Base-by-base conservation (phyloP, 139 green algal genomes). In the Micromonas pusilla region DNA sequence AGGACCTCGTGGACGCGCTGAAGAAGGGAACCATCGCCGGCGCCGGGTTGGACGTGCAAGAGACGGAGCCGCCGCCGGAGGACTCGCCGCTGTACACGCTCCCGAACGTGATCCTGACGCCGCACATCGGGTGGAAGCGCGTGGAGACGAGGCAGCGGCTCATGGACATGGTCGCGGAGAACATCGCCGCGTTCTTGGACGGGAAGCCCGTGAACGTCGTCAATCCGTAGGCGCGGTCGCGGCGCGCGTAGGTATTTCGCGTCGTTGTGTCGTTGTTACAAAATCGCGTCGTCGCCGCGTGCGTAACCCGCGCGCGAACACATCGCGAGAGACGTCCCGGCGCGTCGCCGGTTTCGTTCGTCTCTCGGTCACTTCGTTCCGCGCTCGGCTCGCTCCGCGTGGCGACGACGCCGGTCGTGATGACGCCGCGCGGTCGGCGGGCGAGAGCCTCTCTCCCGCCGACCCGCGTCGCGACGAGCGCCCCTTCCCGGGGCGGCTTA, bases 71-170 rank as follows among this genome's bases (percentile, higher is more conserved):
- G 20, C 80, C 68, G 28, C n/a, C 36, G 39, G 36, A 64, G 60
- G 53, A 70, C 20, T 74, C 37, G 31, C 68, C 54, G 28, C 68
- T 85, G 3, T 85, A 71, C 38, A 60, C 39, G 3, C 28, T 79
- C 53, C 39, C 5, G 2, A 68, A 79, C 30, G 53, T 83, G 53
- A 26, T 80, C 3, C 13, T 83, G 2, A 85, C 80, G 36, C 80
- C 80, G 28, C 80, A 85, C 76, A 81, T 85, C 80, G 80, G 80
- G 0, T 85, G 80, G 80, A 79, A 85, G 80, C 37, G 80, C 23
- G 16, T 76, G 1, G 80, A 85, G 65, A 81, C 74, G 26, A 36
- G 80, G n/a, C 80, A 85, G 70, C 65, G 80, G 4, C 54, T 85
- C 26, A 60, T 85, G 21, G 80, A 81, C 39, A 28, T 20, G 16